phyloP scores from a whole-genome alignment of 768 basidiomycete genomes.

The Mrakia frigida region DNA sequence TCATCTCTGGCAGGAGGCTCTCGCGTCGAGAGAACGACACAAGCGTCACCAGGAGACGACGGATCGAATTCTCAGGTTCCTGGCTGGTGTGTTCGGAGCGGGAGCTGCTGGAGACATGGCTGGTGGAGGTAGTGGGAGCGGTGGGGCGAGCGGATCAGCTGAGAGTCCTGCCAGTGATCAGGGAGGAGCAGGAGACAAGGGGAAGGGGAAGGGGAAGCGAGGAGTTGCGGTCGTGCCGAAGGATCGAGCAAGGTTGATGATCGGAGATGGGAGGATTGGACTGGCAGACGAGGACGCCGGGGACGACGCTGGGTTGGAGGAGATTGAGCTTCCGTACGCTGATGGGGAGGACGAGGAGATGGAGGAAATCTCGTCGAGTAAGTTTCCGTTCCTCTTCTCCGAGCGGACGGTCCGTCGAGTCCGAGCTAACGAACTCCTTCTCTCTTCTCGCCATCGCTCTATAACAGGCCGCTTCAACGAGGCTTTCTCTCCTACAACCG shows the following conservation, averaged over 20 bases:
- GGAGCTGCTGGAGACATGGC: conserved; percentile 31
- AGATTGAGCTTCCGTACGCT: conserved; percentile 18
- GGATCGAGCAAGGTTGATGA: conserved; percentile 28
- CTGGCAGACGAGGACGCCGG: conserved; percentile 4
- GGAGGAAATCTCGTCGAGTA: conserved; percentile 31
- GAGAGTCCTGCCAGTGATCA: neutral
- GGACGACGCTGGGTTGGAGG: conserved; percentile 1
- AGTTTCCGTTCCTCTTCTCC: neutral
- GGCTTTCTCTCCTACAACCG: neutral
- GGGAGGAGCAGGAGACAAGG: neutral
- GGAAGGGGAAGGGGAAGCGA: conserved; percentile 9
- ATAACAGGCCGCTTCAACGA: neutral
- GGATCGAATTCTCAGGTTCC: conserved; percentile 87
- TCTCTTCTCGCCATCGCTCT: neutral
- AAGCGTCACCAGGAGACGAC: conserved; percentile 95
- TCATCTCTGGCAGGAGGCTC: conserved; percentile 85
- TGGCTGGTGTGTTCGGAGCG: conserved; percentile 75
- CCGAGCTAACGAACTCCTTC: neutral
- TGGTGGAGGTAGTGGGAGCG: neutral
- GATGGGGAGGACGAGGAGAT: conserved; percentile 25
- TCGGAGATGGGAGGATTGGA: conserved; percentile 13
- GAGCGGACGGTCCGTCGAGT: neutral
- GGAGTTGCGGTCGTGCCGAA: conserved; percentile 1
- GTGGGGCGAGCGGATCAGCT: neutral
- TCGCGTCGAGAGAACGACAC: conserved; percentile 68